Base-by-base conservation (phyloP, 2,329 filamentous ascomycete species). In the Lasiodiplodia sp. region DNA sequence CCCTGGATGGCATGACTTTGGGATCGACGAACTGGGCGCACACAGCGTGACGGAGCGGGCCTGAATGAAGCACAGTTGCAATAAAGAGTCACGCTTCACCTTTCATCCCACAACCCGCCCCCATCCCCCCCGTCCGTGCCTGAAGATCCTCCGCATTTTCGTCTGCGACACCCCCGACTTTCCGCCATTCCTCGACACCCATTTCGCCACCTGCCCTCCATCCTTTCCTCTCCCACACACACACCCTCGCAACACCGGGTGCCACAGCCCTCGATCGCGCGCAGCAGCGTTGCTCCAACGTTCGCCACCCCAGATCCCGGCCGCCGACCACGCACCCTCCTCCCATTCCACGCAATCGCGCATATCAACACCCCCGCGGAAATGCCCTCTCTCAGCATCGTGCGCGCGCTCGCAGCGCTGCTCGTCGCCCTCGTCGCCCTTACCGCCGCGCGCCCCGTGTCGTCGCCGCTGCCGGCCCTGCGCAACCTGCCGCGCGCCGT, bases 91-190 rank as follows among this genome's bases (percentile, higher is more conserved):
- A 57, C 53, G 28, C 28, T 11, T 37, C 34, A 10, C 31, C 53
- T n/a, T n/a, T 18, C 7, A 28, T 28, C 28, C 28, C 18, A 31
- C 28, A 14, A 16, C 49, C 49, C 53, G 25, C 53, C 31, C 28
- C 12, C 11, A 16, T 18, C 16, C 57, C 57, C 57, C 57, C 38
- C 21, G 14, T 18, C 55, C 40, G 57, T 62, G 44, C 57, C 57
- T 62, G 57, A 47, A 62, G 57, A 62, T 62, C 57, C 57, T 62
- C 57, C 57, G 57, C 57, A 47, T 49, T 38, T 18, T 38, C 28
- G 10, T 16, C 51, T 53, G 51, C 51, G 51, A 53, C 51, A 53
- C 23, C 16, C 21, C 7, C 21, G 10, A 10, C 51, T 53, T 28
- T n/a, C 21, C 3, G 21, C 18, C n/a, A 10, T 10, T n/a, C 34